These are phyloP conservation scores for Intubia oerlemansii DNA, from an alignment of 2,329 filamentous ascomycete species.

Conservation along the genomic window DNA sequence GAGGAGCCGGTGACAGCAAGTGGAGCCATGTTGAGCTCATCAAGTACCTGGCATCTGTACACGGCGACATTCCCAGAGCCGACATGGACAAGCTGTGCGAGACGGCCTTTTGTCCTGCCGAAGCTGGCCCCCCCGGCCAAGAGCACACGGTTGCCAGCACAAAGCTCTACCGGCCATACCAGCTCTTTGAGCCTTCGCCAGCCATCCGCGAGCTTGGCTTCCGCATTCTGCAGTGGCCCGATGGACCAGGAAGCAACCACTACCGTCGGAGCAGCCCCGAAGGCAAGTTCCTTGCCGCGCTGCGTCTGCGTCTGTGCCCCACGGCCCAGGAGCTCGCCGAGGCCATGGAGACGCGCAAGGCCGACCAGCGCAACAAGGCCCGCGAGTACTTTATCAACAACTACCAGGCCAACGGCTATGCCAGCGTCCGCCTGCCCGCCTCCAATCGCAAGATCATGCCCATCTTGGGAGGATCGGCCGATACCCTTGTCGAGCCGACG, in stretches of 20 bases:
- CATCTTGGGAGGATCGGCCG: constrained; percentile 9
- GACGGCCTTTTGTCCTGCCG: constrained; percentile 66
- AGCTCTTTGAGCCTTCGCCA: constrained; percentile 64
- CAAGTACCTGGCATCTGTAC: constrained; percentile 80
- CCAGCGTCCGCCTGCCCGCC: constrained; percentile 31
- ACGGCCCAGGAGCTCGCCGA: constrained; percentile 52
- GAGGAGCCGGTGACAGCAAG: constrained; percentile 12
- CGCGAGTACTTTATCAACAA: constrained; percentile 70
- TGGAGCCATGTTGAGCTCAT: constrained; percentile 93
- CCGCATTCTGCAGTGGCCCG: constrained; percentile 68
- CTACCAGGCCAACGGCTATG: constrained; percentile 60
- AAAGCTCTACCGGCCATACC: constrained; percentile 47
- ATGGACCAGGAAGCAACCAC: constrained; percentile 37
- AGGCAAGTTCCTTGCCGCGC: constrained; percentile 45
- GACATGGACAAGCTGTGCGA: constrained; percentile 62
- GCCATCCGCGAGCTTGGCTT: constrained; percentile 47
- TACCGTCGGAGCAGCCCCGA: constrained; percentile 46
- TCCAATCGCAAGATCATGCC: not conserved
- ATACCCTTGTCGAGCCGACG: constrained; percentile 45
- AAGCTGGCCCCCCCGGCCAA: constrained; percentile 33
- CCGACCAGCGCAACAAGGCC: constrained; percentile 39
- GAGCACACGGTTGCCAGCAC: constrained; percentile 29
- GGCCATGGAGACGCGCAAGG: constrained; percentile 47
- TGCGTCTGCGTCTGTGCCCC: constrained; percentile 58
- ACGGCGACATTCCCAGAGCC: constrained; percentile 62